Conservation (phyloP, 106 monocot genomes). For the Cymbidium sinense region DNA sequence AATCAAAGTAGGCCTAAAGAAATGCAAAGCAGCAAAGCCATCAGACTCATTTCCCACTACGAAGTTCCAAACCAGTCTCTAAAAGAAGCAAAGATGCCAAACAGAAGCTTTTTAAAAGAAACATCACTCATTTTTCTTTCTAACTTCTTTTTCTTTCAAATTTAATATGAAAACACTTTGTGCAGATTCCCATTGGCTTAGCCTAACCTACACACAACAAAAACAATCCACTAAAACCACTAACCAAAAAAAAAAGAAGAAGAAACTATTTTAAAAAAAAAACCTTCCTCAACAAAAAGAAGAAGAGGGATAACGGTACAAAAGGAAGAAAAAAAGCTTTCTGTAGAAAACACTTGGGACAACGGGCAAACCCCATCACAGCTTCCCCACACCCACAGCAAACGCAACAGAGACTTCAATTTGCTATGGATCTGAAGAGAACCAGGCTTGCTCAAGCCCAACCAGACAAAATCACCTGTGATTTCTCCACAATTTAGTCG, state of each 20-base stretch:
- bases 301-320: background rate
- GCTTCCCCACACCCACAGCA: background rate
- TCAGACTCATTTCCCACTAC: too few species aligned
- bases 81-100: too few species aligned
- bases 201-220: background rate
- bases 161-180: background rate
- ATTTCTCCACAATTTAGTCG: background rate
- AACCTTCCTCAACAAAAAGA: slow-evolving; percentile 4
- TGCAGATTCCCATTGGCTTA: background rate
- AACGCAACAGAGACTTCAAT: background rate
- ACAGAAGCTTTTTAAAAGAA: too few species aligned
- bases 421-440: too few species aligned
- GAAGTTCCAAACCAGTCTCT: too few species aligned
- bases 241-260: background rate
- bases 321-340: background rate
- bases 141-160: background rate
- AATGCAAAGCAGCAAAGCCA: too few species aligned
- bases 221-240: background rate
- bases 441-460: background rate
- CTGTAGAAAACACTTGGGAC: background rate
- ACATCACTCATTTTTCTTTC: too few species aligned
- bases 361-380: background rate
- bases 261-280: background rate
- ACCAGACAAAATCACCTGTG: background rate
- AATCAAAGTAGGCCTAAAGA: too few species aligned